phyloP scores from a whole-genome alignment of 116 monocot species.

The Dioscorea cayenensis region DNA sequence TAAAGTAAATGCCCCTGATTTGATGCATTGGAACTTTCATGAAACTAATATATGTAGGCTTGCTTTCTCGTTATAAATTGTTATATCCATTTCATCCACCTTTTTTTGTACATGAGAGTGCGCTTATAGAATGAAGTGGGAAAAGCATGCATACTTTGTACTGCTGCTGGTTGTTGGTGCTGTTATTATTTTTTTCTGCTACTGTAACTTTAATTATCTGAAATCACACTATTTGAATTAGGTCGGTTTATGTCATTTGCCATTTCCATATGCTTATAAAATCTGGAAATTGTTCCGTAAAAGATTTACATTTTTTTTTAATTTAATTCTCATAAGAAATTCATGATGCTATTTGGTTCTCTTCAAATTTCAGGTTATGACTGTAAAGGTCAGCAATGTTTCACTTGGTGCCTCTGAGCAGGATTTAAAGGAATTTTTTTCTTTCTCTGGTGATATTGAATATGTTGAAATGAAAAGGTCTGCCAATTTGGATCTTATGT shows the following conservation, averaged over 20 bases:
- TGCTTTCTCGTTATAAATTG: background rate
- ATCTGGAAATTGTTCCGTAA: background rate
- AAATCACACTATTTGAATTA: background rate
- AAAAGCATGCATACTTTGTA: background rate
- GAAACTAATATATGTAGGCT: background rate
- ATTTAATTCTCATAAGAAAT: background rate
- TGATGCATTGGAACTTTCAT: background rate
- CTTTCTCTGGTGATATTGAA: slow-evolving; percentile 74
- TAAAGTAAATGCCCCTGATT: too few species aligned
- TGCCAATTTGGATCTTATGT: too few species aligned
- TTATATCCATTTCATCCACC: background rate
- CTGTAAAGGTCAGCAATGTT: slow-evolving; percentile 81
- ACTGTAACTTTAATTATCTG: background rate
- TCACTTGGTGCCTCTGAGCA: slow-evolving; percentile 52
- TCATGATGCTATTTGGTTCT: background rate
- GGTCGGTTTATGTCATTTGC: background rate
- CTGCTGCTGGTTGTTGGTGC: background rate
- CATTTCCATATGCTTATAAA: background rate
- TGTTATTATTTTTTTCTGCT: background rate
- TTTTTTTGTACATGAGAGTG: background rate
- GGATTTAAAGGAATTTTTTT: slow-evolving; percentile 77
- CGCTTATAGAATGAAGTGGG: background rate
- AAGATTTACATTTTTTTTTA: background rate
- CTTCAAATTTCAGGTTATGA: slow-evolving; percentile 21
- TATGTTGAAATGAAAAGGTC: slow-evolving; percentile 63